phyloP scores from a whole-genome alignment of 2,329 filamentous ascomycete species.

The Alternaria arbusti region DNA sequence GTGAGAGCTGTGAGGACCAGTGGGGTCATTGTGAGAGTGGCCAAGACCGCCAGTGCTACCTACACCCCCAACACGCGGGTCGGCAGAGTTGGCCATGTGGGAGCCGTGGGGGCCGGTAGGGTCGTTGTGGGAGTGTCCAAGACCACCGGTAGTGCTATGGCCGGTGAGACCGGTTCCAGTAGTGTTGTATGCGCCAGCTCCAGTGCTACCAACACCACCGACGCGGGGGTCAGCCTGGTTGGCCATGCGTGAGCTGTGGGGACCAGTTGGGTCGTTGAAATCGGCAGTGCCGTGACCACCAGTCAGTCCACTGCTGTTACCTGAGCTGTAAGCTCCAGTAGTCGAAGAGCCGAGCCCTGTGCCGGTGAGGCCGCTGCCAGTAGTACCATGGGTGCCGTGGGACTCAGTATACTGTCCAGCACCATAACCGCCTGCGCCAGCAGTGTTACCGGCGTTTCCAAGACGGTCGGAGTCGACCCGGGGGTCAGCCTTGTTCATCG shows the following conservation, averaged over 20 bases:
- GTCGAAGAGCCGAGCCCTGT: conserved; percentile 3
- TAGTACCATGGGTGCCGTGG: conserved; percentile 11
- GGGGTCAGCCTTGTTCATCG: conserved; percentile 43
- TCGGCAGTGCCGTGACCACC: conserved; percentile 6
- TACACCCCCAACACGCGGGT: conserved; percentile 29
- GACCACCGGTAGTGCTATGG: neutral
- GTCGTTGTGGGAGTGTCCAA: conserved; percentile 12
- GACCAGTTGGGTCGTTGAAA: conserved; percentile 44
- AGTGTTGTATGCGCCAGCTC: neutral
- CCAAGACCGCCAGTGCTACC: neutral
- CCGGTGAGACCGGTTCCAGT: neutral
- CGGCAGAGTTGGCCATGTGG: conserved; percentile 24
- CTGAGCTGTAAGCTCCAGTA: conserved; percentile 15
- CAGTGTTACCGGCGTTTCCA: conserved; percentile 33
- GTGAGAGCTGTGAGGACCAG: conserved; percentile 3
- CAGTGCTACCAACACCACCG: neutral
- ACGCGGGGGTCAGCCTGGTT: conserved; percentile 42
- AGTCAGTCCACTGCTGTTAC: conserved; percentile 10
- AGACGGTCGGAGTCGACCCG: conserved; percentile 46
- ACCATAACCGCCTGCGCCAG: conserved; percentile 29
- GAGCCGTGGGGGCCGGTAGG: conserved; percentile 46
- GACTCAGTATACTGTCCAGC: conserved; percentile 13
- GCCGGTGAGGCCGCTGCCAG: conserved; percentile 14
- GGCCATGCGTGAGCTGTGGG: conserved; percentile 32
- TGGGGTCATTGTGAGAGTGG: conserved; percentile 1